These are phyloP conservation scores for Boletus tylopilopsis DNA, from an alignment of 768 basidiomycete species.

Conservation along the genomic window DNA sequence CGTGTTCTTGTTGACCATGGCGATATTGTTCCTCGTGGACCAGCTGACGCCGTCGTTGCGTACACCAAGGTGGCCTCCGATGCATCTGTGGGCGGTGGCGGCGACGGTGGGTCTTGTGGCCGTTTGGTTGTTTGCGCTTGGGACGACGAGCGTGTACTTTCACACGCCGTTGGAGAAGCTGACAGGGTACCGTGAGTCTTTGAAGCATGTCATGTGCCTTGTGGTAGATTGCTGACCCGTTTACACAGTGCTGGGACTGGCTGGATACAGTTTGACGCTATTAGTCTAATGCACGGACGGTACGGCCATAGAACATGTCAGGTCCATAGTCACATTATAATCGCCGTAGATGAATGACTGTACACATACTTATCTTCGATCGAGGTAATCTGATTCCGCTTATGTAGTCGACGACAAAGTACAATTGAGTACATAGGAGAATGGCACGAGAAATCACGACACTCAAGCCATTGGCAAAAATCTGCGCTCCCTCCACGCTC, in stretches of 20 bases:
- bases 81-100: slow-evolving; percentile 47
- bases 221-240: slow-evolving; percentile 1
- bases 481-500: slow-evolving; percentile 38
- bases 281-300: slow-evolving; percentile 6
- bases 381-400: neutral
- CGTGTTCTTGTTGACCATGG: slow-evolving; percentile 82
- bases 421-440: too few relatives aligned
- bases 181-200: slow-evolving; percentile 74
- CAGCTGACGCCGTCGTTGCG: slow-evolving; percentile 61
- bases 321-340: neutral
- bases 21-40: slow-evolving; percentile 72
- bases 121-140: slow-evolving; percentile 70
- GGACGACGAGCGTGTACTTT: slow-evolving; percentile 87
- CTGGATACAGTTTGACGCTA: slow-evolving; percentile 32
- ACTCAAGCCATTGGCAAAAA: slow-evolving; percentile 25
- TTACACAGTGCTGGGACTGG: slow-evolving; percentile 36
- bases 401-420: too few relatives aligned
- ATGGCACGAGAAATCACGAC: too few relatives aligned
- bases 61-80: slow-evolving; percentile 34
- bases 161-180: slow-evolving; percentile 87
- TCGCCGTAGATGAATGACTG: neutral
- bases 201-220: neutral
- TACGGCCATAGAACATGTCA: too few relatives aligned
- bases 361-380: neutral
- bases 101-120: slow-evolving; percentile 46